phyloP scores from a whole-genome alignment of 805 yeast species.

The Candida methanosorbosa region DNA sequence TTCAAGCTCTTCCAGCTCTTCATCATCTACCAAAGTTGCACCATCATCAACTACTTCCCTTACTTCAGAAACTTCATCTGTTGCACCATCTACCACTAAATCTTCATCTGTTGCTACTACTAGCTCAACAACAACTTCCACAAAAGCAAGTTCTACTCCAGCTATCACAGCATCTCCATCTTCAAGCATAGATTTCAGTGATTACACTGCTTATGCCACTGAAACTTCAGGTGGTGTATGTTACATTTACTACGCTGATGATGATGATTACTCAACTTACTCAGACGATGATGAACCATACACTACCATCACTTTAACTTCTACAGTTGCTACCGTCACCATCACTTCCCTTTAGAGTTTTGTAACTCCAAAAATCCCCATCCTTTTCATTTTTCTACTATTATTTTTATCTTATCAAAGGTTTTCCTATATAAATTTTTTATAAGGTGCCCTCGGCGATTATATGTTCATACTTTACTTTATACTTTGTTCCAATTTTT shows the following conservation, averaged over 20 bases:
- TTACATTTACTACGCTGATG: conserved; percentile 27
- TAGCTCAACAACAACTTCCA: conserved; percentile 3
- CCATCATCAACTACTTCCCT: conserved; percentile 23
- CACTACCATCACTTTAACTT: conserved; percentile 26
- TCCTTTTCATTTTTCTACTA: too few species aligned
- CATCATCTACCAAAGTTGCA: conserved; percentile 24
- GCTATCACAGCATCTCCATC: conserved; percentile 1
- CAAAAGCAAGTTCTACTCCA: conserved; percentile 7
- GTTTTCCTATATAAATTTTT: too few species aligned
- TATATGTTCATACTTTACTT: too few species aligned
- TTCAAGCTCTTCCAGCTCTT: conserved; percentile 16
- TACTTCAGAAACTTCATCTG: conserved; percentile 29
- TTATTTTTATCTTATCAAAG: too few species aligned
- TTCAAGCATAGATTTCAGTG: neutral
- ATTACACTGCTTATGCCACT: conserved; percentile 22
- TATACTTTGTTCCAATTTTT: too few species aligned
- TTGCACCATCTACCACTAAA: conserved; percentile 25
- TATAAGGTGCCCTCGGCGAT: too few species aligned
- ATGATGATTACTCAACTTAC: conserved; percentile 14
- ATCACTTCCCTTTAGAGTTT: too few species aligned
- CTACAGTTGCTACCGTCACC: conserved; percentile 26
- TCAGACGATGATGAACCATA: conserved; percentile 19
- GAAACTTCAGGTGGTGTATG: conserved; percentile 23
- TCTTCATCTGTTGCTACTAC: conserved; percentile 4
- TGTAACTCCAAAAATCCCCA: too few species aligned